These are phyloP conservation scores for Nannizziopsis barbatae DNA, from an alignment of 2,329 filamentous ascomycete genomes.

Conservation along the genomic window DNA sequence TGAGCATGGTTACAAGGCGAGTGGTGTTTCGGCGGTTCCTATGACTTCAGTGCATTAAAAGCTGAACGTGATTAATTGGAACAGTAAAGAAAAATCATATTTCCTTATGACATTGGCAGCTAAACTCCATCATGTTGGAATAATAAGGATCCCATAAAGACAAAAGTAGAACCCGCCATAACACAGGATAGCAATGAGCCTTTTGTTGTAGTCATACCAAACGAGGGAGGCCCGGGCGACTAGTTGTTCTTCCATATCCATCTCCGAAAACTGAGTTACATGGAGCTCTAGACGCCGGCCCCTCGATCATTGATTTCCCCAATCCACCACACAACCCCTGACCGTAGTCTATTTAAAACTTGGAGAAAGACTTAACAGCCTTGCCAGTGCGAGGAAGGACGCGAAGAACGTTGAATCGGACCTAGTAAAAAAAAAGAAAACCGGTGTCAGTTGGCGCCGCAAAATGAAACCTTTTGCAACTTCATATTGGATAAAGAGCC, in stretches of 20 bases:
- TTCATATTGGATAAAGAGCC: not conserved
- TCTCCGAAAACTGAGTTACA: constrained; percentile 7
- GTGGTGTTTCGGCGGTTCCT: no score
- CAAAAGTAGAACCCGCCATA: constrained; percentile 11
- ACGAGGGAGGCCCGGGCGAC: not conserved
- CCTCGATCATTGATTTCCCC: constrained; percentile 18
- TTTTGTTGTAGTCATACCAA: constrained; percentile 9
- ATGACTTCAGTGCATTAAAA: no score
- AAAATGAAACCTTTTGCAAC: no score
- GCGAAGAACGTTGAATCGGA: constrained; percentile 99
- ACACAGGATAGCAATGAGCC: constrained; percentile 11
- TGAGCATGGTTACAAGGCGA: no score
- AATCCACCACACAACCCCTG: constrained; percentile 16
- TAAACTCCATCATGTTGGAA: constrained; percentile 15
- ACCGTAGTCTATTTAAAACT: constrained; percentile 63
- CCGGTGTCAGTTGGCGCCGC: not conserved
- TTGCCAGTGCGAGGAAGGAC: constrained; percentile 96
- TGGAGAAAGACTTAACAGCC: constrained; percentile 93
- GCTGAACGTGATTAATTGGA: not conserved
- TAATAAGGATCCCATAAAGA: constrained; percentile 12
- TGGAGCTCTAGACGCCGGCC: not conserved
- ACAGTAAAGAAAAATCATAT: constrained; percentile 9
- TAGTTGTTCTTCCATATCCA: constrained; percentile 10
- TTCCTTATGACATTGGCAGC: constrained; percentile 15
- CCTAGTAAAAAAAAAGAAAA: constrained; percentile 40